A percentile compares a stretch with the other conserved stretches of the same genome.
These are phyloP conservation scores for Alternaria arbusti DNA, from an alignment of 2,329 filamentous ascomycete genomes.

Conservation along the genomic window DNA sequence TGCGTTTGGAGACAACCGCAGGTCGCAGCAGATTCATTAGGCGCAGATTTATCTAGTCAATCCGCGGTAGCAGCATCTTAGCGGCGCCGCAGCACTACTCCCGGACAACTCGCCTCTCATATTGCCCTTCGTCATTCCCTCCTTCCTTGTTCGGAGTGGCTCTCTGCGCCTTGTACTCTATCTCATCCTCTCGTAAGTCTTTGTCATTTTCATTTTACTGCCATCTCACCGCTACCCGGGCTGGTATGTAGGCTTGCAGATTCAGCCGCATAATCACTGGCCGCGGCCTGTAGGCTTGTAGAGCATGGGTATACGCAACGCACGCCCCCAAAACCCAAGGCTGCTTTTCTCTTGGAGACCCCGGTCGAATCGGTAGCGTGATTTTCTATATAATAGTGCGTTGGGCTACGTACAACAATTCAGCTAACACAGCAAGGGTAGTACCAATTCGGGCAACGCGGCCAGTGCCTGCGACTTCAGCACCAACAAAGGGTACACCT, in stretches of 20 bases:
- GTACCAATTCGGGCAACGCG: constrained; percentile 38
- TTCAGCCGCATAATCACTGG: neutral
- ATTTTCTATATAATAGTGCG: neutral
- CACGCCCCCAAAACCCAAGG: neutral
- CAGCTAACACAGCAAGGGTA: constrained; percentile 41
- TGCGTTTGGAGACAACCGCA: neutral
- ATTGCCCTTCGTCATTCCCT: neutral
- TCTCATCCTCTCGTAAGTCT: neutral
- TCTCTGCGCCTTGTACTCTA: neutral
- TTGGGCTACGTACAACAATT: neutral
- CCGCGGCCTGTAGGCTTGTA: neutral
- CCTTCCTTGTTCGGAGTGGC: neutral
- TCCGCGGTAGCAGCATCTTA: neutral
- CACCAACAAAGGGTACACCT: constrained; percentile 3
- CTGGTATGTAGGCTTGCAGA: neutral
- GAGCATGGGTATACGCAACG: neutral
- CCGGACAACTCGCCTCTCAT: neutral
- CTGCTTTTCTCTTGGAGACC: neutral
- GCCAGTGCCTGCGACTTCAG: constrained; percentile 6
- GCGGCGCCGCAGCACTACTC: neutral
- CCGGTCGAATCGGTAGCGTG: neutral
- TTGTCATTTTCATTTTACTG: neutral
- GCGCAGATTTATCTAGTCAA: neutral
- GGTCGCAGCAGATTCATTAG: neutral
- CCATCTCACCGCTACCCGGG: neutral